Percentiles rank a stretch among this genome's conserved stretches.
phyloP scores from a whole-genome alignment of 2,329 filamentous ascomycete genomes.

The Aureobasidium sp. region DNA sequence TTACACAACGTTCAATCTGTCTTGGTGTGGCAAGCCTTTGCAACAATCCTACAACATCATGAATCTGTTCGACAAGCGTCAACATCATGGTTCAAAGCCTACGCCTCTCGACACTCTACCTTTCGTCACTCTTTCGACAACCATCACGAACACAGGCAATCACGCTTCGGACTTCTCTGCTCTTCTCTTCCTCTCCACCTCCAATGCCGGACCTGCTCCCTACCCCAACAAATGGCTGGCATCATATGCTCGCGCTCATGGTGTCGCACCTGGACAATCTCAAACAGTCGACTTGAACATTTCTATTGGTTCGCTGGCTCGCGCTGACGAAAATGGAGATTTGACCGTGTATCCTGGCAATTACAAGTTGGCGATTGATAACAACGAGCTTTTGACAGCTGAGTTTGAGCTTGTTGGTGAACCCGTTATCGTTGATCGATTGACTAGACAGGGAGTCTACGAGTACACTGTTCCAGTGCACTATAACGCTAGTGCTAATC shows the following conservation, averaged over 20 bases:
- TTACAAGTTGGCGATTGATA: conserved; percentile 41
- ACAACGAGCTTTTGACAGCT: neutral
- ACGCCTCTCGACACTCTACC: conserved; percentile 24
- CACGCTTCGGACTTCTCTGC: conserved; percentile 46
- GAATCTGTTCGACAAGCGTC: conserved; percentile 24
- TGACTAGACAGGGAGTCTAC: neutral
- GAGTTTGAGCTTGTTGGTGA: conserved; percentile 3
- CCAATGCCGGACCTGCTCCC: conserved; percentile 40
- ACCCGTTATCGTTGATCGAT: neutral
- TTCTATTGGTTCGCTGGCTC: conserved; percentile 41
- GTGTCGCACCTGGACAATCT: conserved; percentile 18
- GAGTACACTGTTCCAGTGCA: neutral
- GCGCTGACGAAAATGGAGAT: conserved; percentile 43
- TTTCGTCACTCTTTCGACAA: conserved; percentile 30
- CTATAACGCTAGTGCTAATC: conserved; percentile 3
- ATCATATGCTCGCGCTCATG: conserved; percentile 38
- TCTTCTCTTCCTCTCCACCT: conserved; percentile 41
- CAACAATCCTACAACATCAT: conserved; percentile 27
- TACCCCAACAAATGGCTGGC: conserved; percentile 46
- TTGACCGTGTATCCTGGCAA: conserved; percentile 46
- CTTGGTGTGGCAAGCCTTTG: conserved; percentile 12
- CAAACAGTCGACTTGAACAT: conserved; percentile 31
- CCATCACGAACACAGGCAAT: conserved; percentile 37
- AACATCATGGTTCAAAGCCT: conserved; percentile 18
- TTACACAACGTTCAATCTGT: conserved; percentile 47